Base-by-base conservation (phyloP, 139 green algal species). In the Eudorina sp. region DNA sequence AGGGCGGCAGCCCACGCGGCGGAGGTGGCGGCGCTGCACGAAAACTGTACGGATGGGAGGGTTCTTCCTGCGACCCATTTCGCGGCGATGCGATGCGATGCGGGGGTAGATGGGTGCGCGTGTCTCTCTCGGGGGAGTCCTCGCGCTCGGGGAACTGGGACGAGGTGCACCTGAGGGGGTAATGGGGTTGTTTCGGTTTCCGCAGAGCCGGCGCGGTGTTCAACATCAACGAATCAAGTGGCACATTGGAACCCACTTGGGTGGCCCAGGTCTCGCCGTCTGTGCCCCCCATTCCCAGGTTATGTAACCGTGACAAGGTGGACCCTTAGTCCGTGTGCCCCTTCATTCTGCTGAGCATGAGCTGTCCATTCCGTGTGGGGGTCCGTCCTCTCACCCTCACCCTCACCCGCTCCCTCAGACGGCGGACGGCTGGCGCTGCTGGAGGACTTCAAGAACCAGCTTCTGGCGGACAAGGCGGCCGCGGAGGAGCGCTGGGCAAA, bases 381-480 rank as follows among this genome's bases (percentile, higher is more conserved):
- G 9, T 7, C 6, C 29, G 29, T 43, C 64, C 9, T n/a, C 4
- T 16, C 62, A 5, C 62, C 29, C 29, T 16, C 62, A 43, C 29
- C 62, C 62, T 16, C 16, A 29, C 62, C 62, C 9, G 7, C 36
- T 4, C 45, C 73, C 31, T 8, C 75, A 85, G 78, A 85, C 58
- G 79, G 79, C 43, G 43, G 53, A 9, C 79, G 58, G 27, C 60
- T 86, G 41, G 41, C 79, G 5, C 41, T 76, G 27, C 29, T 86
- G 62, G 79, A 86, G 55, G 79, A 86, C 60, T 86, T 86, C 60
- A 86, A 86, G 79, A 86, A 86, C 79, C 14, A 53, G 41, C 60
- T 86, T 8, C 79, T 86, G 41, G 60, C 40, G 41, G 79, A 76
- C 79, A 86, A 86, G 79, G 29, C 41, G 31, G 79, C 41, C 41